Evolutionary conservation across 805 yeast genomes (phyloP).

Genomic region (Metschnikowia kunwiensis): DNA sequence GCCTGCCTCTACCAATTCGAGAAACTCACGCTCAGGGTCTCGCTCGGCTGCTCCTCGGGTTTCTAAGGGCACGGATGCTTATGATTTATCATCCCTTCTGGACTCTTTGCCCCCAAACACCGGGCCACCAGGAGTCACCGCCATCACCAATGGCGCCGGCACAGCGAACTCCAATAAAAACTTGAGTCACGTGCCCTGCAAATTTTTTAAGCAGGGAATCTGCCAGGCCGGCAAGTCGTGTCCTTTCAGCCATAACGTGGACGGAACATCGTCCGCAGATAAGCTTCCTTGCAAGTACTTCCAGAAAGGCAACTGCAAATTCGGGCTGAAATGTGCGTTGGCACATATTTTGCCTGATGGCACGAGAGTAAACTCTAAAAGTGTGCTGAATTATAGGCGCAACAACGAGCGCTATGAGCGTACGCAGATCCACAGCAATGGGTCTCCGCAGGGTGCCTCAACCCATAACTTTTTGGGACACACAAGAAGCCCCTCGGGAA

Average conservation of each 20-base stretch:
- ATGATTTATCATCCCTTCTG: constrained; percentile 11
- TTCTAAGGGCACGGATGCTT: constrained; percentile 5
- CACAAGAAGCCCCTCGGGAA: no score
- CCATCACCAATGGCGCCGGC: constrained; percentile 9
- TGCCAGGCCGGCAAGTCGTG: constrained; percentile 94
- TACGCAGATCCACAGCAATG: neutral
- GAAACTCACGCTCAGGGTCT: constrained; percentile 1
- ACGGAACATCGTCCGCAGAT: constrained; percentile 50
- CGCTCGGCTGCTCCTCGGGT: constrained; percentile 4
- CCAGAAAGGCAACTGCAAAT: constrained; percentile 94
- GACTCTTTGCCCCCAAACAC: constrained; percentile 19
- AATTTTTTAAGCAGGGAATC: constrained; percentile 85
- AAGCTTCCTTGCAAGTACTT: constrained; percentile 83
- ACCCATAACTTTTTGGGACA: neutral
- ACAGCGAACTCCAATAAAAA: constrained; percentile 36
- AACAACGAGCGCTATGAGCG: constrained; percentile 8
- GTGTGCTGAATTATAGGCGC: constrained; percentile 12
- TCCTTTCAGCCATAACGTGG: constrained; percentile 82
- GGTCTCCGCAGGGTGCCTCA: neutral
- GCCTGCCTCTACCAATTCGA: constrained; percentile 1
- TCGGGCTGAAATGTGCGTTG: constrained; percentile 90
- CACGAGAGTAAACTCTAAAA: constrained; percentile 60
- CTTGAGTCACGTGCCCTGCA: constrained; percentile 93
- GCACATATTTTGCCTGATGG: constrained; percentile 92
- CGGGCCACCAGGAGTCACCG: constrained; percentile 16